Evolutionary conservation across 805 yeast genomes (phyloP), one percentile per base, ranked within the genome.

Genomic region (Blastobotrys attinorum): DNA sequence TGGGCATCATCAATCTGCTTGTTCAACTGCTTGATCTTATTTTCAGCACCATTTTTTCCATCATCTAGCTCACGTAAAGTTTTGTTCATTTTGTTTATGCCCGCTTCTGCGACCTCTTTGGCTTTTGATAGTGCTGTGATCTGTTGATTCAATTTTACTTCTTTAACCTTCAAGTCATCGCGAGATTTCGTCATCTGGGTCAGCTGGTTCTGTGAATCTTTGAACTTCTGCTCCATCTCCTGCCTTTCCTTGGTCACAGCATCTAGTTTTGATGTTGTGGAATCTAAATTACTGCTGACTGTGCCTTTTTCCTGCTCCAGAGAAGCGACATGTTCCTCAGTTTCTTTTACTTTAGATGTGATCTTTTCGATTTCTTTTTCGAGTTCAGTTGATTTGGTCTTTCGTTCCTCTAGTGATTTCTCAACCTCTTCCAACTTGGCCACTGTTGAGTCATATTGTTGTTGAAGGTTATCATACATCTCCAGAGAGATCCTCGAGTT

Each of bases 401-500:
- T 62, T 3, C 67, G 39, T 7, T 55, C 60, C 20, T 67, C 70
- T 4, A 50, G 29, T 13, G 27, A 23, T 11, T 42, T 38, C 23
- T 55, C 50, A 25, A 51, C 45, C 23, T 47, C 50, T 31, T 50
- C 55, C 8, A 53, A 44, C 39, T 46, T 40, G 3, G 36, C 32
- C 10, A 51, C 42, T 3, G 60, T 44, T 2, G 49, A 45, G 8
- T 51, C 47, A 42, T 53, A 58, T 5, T 54, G 52, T 4, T 42
- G 41, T 11, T 65, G 63, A 4, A 72, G 52, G 13, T 65, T 65
- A 11, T 66, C 69, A 38, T 61, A 77, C 43, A 71, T 70, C 39
- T 75, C 90, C 54, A 73, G 82, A 0, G 89, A 75, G 1, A 89
- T 64, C 38, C 75, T 71, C 0, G 76, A 73, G 31, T 71, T 68